These are phyloP conservation scores for Paraglomus brasilianum DNA, from an alignment of 192 early-diverging fungal genomes.

Conservation along the genomic window DNA sequence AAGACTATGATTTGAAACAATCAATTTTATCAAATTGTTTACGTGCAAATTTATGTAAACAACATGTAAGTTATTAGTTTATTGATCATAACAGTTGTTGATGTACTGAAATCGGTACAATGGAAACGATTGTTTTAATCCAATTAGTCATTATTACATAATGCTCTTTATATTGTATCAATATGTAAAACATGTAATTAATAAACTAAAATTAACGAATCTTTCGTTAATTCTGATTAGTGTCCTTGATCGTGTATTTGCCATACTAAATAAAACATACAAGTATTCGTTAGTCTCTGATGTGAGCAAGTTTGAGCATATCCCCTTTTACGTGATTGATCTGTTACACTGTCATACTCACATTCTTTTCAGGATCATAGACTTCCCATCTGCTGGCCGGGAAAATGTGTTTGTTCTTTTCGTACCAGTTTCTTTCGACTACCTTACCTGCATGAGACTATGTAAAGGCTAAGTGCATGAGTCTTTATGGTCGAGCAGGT, in stretches of 20 bases:
- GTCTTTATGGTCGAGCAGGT: background rate
- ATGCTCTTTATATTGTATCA: no score
- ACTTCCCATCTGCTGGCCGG: slow-evolving; percentile 91
- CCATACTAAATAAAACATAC: slow-evolving; percentile 44
- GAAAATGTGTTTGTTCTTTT: slow-evolving; percentile 95
- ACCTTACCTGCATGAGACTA: slow-evolving; percentile 94
- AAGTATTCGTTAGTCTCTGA: background rate
- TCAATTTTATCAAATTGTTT: no score
- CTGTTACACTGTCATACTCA: slow-evolving; percentile 26
- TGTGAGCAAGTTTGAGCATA: background rate
- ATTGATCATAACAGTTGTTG: no score
- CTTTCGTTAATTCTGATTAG: slow-evolving; percentile 52
- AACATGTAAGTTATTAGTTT: no score
- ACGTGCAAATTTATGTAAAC: no score
- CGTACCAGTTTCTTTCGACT: slow-evolving; percentile 86
- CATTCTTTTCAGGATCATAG: slow-evolving; percentile 79
- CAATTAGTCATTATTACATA: no score
- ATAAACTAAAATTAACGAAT: no score
- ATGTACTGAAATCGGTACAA: no score
- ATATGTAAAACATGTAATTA: no score
- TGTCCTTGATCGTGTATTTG: slow-evolving; percentile 63
- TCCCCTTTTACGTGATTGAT: background rate
- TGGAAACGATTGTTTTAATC: no score
- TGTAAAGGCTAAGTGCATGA: background rate
- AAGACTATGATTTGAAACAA: no score